These are phyloP conservation scores for Sutorius eximius DNA, from an alignment of 1,284 basidiomycete species.

Conservation along the genomic window DNA sequence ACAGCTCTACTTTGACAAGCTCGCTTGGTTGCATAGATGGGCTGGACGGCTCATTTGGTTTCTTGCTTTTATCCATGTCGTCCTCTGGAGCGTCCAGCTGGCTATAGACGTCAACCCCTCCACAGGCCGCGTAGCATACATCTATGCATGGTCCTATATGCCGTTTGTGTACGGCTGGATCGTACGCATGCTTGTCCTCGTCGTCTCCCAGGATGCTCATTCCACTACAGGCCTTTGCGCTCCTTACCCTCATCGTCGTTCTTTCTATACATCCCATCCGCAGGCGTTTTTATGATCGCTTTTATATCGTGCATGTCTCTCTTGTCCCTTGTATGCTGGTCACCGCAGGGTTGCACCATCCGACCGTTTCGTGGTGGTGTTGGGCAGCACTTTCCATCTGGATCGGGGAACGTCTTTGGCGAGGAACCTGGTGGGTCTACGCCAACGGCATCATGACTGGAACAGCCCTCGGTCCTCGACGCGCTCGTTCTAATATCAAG, in stretches of 20 bases:
- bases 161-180: slow-evolving; percentile 77
- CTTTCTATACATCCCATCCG: slow-evolving; percentile 67
- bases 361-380: slow-evolving; percentile 69
- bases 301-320: slow-evolving; percentile 73
- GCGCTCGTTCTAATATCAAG: background rate
- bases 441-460: slow-evolving; percentile 55
- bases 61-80: slow-evolving; percentile 67
- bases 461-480: background rate
- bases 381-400: slow-evolving; percentile 66
- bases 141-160: slow-evolving; percentile 63
- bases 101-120: slow-evolving; percentile 48
- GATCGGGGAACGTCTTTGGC: slow-evolving; percentile 63
- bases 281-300: slow-evolving; percentile 70
- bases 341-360: slow-evolving; percentile 68
- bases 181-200: slow-evolving; percentile 44
- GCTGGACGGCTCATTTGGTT: slow-evolving; percentile 75
- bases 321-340: slow-evolving; percentile 64
- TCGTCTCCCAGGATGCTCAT: slow-evolving; percentile 16
- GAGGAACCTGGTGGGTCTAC: slow-evolving; percentile 60
- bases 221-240: slow-evolving; percentile 59
- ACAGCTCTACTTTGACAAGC: slow-evolving; percentile 77
- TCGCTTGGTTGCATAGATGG: slow-evolving; percentile 72
- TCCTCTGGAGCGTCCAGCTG: slow-evolving; percentile 77
- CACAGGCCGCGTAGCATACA: slow-evolving; percentile 57
- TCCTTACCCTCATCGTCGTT: slow-evolving; percentile 67